Percentiles rank a stretch among this genome's conserved stretches.
These are phyloP conservation scores for Zygosaccharomyces sapae DNA, from an alignment of 1,139 yeast species.

Conservation along the genomic window DNA sequence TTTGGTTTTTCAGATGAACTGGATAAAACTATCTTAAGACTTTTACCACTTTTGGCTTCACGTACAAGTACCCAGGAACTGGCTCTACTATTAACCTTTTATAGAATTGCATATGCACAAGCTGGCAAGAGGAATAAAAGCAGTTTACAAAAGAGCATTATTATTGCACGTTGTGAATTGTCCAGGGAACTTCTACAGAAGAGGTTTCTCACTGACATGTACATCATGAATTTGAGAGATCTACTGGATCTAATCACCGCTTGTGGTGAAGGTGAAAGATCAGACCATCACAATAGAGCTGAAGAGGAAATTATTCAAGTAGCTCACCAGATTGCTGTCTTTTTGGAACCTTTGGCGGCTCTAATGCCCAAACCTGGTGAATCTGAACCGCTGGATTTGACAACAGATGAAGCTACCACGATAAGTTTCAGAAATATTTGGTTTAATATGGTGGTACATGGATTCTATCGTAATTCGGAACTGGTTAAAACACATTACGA, in stretches of 20 bases:
- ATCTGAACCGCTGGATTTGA: constrained; percentile 41
- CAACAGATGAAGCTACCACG: constrained; percentile 31
- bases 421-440: constrained; percentile 77
- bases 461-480: constrained; percentile 62
- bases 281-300: constrained; percentile 70
- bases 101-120: constrained; percentile 39
- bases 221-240: constrained; percentile 57
- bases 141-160: constrained; percentile 39
- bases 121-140: constrained; percentile 39
- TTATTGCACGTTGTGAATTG: constrained; percentile 49
- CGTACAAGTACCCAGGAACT: constrained; percentile 51
- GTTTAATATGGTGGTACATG: constrained; percentile 93
- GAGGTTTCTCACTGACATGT: constrained; percentile 43
- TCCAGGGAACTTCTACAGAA: constrained; percentile 45
- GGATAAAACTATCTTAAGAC: constrained; percentile 45
- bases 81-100: constrained; percentile 45
- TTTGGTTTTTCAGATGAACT: constrained; percentile 41
- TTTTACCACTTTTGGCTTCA: constrained; percentile 52
- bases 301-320: constrained; percentile 73
- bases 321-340: constrained; percentile 67
- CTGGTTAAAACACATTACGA: constrained; percentile 46
- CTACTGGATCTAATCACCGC: constrained; percentile 63
- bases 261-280: constrained; percentile 76
- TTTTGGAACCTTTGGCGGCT: constrained; percentile 70
- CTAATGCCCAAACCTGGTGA: constrained; percentile 57